phyloP scores from a whole-genome alignment of 805 yeast species.

The Cyberlindnera saturnus region DNA sequence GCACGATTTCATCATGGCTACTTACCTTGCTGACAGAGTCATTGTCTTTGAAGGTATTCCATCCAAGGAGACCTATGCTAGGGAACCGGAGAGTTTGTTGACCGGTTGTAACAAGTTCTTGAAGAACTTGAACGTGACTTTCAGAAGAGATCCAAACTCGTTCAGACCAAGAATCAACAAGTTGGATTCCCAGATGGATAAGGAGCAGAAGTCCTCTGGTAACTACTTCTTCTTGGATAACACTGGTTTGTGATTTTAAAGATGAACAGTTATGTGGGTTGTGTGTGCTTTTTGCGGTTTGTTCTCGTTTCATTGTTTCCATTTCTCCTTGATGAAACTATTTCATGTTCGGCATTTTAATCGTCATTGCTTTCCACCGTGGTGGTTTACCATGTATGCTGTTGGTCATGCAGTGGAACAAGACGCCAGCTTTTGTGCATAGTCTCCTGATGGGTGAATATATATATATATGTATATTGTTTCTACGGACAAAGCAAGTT shows the following conservation, averaged over 20 bases:
- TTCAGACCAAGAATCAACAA: slow-evolving; percentile 99
- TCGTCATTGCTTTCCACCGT: too few relatives aligned
- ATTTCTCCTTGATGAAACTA: too few relatives aligned
- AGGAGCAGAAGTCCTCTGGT: slow-evolving; percentile 89
- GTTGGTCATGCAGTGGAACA: too few relatives aligned
- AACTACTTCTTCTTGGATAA: slow-evolving; percentile 94
- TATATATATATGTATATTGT: too few relatives aligned
- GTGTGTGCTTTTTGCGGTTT: too few relatives aligned
- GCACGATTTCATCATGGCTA: slow-evolving; percentile 99
- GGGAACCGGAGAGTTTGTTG: slow-evolving; percentile 84
- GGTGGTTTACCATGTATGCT: too few relatives aligned
- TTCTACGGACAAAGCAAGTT: too few relatives aligned
- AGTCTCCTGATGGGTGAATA: too few relatives aligned
- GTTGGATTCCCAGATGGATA: slow-evolving; percentile 97
- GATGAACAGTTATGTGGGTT: neutral
- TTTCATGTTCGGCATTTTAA: too few relatives aligned
- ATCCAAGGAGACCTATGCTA: slow-evolving; percentile 78
- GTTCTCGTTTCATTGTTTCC: too few relatives aligned
- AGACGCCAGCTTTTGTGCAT: too few relatives aligned
- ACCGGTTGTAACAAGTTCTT: slow-evolving; percentile 97
- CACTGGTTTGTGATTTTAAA: slow-evolving; percentile 32
- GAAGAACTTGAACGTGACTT: slow-evolving; percentile 94
- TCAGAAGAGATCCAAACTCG: slow-evolving; percentile 98
- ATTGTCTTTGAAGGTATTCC: slow-evolving; percentile 97
- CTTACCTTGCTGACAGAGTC: slow-evolving; percentile 97